Conservation (phyloP, 139 green algal species). For the Coelastrella sp. region DNA sequence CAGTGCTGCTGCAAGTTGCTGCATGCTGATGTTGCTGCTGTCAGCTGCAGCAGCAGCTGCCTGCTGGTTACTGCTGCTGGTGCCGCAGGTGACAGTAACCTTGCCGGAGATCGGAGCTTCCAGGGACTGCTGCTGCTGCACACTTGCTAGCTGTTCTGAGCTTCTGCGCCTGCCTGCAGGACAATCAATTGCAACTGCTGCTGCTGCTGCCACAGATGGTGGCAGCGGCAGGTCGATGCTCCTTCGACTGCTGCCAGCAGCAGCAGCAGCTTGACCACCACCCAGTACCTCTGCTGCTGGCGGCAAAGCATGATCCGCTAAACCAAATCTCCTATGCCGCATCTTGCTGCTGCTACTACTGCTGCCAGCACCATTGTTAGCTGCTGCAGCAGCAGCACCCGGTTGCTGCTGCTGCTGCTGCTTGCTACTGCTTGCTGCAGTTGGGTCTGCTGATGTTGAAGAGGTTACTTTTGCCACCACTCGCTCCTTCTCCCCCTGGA, state of each 20-base stretch:
- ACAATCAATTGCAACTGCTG: neutral
- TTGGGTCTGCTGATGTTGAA: neutral
- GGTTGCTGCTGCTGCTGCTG: neutral
- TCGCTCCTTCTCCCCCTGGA: slow-evolving; percentile 29
- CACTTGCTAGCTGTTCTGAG: neutral
- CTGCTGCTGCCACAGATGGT: neutral
- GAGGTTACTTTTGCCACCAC: neutral
- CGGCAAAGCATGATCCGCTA: neutral
- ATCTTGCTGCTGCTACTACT: slow-evolving; percentile 8
- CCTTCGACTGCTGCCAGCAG: slow-evolving; percentile 11
- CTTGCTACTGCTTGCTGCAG: slow-evolving; percentile 13
- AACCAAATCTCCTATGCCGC: neutral
- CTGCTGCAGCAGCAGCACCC: neutral
- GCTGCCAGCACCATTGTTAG: neutral
- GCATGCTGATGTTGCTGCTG: neutral
- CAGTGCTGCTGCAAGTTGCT: neutral
- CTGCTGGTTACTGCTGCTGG: neutral
- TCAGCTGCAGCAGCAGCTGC: slow-evolving; percentile 15
- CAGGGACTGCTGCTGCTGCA: neutral
- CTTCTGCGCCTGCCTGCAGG: neutral
- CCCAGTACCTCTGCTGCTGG: neutral
- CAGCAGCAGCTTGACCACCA: neutral
- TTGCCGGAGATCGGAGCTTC: neutral
- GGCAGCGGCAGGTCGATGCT: neutral
- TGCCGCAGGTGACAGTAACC: neutral